Evolutionary conservation across 257 asterid genomes (phyloP).

Genomic region (Solanum sitiens): DNA sequence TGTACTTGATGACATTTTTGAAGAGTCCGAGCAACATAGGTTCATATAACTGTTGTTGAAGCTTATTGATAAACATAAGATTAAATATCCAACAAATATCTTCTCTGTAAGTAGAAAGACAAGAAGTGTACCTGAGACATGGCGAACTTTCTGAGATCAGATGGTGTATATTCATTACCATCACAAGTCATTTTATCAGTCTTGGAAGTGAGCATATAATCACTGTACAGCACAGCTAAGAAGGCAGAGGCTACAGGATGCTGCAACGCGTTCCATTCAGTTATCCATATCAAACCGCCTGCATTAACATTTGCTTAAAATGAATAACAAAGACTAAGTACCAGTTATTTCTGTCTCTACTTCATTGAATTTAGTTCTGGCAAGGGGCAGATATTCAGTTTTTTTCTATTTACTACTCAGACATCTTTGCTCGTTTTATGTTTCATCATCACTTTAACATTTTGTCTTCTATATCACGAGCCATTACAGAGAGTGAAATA

Average conservation of each 20-base stretch:
- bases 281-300: constrained; percentile 86
- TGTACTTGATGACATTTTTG: too few relatives aligned
- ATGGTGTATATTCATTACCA: constrained; percentile 33
- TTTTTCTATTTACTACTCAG: not conserved
- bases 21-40: too few relatives aligned
- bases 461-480: not conserved
- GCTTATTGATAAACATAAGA: not conserved
- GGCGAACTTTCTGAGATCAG: constrained; percentile 62
- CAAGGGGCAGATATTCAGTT: not conserved
- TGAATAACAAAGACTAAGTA: not conserved
- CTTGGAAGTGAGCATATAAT: constrained; percentile 69
- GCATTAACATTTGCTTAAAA: constrained; percentile 8
- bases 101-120: not conserved
- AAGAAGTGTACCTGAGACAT: constrained; percentile 47
- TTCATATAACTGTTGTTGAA: not conserved
- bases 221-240: constrained; percentile 62
- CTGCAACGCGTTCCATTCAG: constrained; percentile 80
- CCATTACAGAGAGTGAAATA: not conserved
- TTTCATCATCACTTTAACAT: not conserved
- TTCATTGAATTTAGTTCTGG: not conserved
- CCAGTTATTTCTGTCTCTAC: not conserved
- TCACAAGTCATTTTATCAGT: constrained; percentile 45
- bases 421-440: not conserved
- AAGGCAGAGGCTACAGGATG: constrained; percentile 85
- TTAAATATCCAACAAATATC: not conserved